Base-by-base conservation (phyloP, 495 filamentous ascomycete genomes). In the Penicillium waksmanii region DNA sequence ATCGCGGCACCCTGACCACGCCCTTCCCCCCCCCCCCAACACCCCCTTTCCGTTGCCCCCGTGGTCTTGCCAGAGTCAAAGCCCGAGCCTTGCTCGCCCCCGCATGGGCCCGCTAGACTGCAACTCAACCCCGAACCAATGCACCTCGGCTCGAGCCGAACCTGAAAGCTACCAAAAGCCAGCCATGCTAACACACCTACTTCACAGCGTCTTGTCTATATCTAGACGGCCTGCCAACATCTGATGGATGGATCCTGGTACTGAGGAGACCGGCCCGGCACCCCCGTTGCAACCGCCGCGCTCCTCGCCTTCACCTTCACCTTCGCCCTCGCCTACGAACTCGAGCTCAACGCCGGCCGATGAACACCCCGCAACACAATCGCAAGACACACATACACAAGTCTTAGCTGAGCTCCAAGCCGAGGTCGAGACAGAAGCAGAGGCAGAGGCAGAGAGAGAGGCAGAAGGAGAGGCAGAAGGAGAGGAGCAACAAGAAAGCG, bases 201-300 rank as follows among this genome's bases (percentile, higher is more conserved):
- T n/a, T 38, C 36, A 12, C 15, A 38, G 36, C 11, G 36, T 38
- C 36, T n/a, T 38, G 12, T 38, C 21, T 17, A 44, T 31, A 23
- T 34, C 47, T 23, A 53, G 12, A 21, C 19, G 13, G 31, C 42
- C 19, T 48, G 33, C 42, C 52, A 65, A 57, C 36, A 70, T 67
- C 68, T 76, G 67, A 82, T 82, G 79, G 77, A 82, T 82, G 79
- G 79, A 80, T 71, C 65, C 72, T 69, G 74, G 71, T 65, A 69
- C 67, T 76, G 72, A 78, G 74, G 77, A 77, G 67, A 72, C 71
- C 63, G 67, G 64, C 56, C 63, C 56, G 66, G 65, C 70, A 67
- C 59, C 69, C 56, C 62, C 52, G 61, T 67, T 62, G 56, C 71
- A 69, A 44, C 62, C 65, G 59, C 63, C 61, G 50, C 65, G 64